Percentiles rank a stretch among this genome's conserved stretches.
Conservation (phyloP, 2,329 filamentous ascomycete genomes). For the Raffaelea arxii region DNA sequence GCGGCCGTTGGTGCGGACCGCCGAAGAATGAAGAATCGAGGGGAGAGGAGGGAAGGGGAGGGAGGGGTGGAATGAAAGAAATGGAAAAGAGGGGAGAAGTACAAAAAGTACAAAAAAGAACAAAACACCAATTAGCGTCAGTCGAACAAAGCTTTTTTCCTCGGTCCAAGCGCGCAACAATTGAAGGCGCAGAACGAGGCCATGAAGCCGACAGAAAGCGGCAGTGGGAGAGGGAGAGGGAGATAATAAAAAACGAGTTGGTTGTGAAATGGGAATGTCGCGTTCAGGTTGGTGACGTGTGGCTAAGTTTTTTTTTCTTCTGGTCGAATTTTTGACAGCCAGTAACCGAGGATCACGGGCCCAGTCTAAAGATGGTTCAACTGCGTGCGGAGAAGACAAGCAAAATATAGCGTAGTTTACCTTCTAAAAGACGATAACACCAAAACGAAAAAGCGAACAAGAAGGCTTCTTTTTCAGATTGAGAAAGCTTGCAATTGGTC, state of each 20-base stretch:
- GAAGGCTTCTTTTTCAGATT: too few relatives aligned
- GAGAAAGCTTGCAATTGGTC: too few relatives aligned
- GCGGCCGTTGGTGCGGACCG: background rate
- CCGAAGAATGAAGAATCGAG: too few relatives aligned
- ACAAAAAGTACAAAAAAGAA: background rate
- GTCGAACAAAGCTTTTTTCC: background rate
- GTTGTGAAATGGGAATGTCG: background rate
- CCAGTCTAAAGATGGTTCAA: too few relatives aligned
- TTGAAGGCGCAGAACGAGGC: background rate
- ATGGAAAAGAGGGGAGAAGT: background rate
- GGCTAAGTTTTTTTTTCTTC: background rate
- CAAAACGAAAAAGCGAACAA: too few relatives aligned
- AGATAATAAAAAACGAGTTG: background rate
- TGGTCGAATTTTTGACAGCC: background rate
- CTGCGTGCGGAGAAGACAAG: too few relatives aligned
- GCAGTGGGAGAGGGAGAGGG: background rate
- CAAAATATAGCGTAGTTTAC: too few relatives aligned
- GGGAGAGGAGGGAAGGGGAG: background rate
- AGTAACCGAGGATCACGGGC: too few relatives aligned
- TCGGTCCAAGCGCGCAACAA: background rate
- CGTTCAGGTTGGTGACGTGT: too few relatives aligned
- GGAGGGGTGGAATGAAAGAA: background rate
- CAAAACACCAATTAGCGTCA: background rate
- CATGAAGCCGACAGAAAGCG: background rate
- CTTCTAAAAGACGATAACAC: too few relatives aligned